These are phyloP conservation scores for Penicillium olsonii DNA, from an alignment of 2,329 filamentous ascomycete genomes.

Conservation along the genomic window DNA sequence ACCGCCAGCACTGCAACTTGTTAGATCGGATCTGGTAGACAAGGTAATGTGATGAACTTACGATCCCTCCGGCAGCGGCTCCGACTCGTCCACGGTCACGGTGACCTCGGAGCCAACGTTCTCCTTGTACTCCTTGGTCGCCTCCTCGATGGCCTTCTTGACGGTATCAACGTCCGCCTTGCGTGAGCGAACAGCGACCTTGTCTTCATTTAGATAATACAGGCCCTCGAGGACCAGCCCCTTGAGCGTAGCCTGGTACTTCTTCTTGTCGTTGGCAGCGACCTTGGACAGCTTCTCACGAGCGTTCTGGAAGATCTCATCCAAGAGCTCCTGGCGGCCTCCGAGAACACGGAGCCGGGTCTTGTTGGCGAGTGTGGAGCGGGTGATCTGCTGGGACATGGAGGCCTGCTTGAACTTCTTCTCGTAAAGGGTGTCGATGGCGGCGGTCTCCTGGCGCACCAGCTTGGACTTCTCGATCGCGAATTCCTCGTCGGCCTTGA, in stretches of 20 bases:
- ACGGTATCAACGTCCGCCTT: slow-evolving; percentile 76
- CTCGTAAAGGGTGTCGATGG: slow-evolving; percentile 91
- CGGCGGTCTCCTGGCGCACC: slow-evolving; percentile 87
- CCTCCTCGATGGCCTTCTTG: slow-evolving; percentile 76
- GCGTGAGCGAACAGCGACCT: slow-evolving; percentile 72
- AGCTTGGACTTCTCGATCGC: slow-evolving; percentile 99
- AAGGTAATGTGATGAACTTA: slow-evolving; percentile 54
- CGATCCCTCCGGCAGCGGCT: slow-evolving; percentile 78
- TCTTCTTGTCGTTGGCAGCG: slow-evolving; percentile 54
- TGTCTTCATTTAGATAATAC: slow-evolving; percentile 81
- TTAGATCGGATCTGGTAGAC: not conserved
- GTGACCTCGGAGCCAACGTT: slow-evolving; percentile 69
- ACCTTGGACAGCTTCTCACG: slow-evolving; percentile 68
- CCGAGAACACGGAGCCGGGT: slow-evolving; percentile 84
- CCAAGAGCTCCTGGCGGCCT: slow-evolving; percentile 86
- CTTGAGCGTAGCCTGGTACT: slow-evolving; percentile 77
- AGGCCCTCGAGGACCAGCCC: slow-evolving; percentile 84
- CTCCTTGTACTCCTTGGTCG: slow-evolving; percentile 81
- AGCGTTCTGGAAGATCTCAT: slow-evolving; percentile 82
- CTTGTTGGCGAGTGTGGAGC: slow-evolving; percentile 95
- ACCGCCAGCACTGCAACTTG: slow-evolving; percentile 70
- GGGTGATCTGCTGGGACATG: slow-evolving; percentile 98
- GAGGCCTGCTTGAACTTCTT: slow-evolving; percentile 99
- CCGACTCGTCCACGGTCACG: slow-evolving; percentile 73
- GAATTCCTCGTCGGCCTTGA: slow-evolving; percentile 99